Conservation (phyloP, 2,329 filamentous ascomycete genomes). For the Metarhizium sp. region DNA sequence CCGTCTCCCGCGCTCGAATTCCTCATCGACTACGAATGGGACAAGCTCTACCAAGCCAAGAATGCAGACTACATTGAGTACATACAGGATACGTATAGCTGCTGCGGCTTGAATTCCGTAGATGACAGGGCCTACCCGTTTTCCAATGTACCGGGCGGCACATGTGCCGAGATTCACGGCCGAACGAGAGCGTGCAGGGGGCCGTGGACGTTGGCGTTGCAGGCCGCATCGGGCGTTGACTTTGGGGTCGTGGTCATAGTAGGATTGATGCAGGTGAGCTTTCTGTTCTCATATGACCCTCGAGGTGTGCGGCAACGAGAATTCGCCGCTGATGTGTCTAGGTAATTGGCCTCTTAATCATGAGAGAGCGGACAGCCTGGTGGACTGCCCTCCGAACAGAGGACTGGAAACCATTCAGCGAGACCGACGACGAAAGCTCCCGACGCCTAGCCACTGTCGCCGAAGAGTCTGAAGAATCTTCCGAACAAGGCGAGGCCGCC, state of each 20-base stretch:
- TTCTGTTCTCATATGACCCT: not conserved
- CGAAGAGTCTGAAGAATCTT: constrained; percentile 16
- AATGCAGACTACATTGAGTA: constrained; percentile 39
- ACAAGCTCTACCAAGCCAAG: constrained; percentile 39
- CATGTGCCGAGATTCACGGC: constrained; percentile 37
- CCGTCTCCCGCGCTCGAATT: constrained; percentile 34
- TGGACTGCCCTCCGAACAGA: constrained; percentile 18
- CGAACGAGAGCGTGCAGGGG: constrained; percentile 38
- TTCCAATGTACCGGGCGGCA: constrained; percentile 9
- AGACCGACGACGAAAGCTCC: constrained; percentile 9
- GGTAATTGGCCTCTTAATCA: constrained; percentile 22
- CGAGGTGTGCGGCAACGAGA: not conserved
- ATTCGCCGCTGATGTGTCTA: constrained; percentile 6
- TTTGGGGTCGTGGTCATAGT: constrained; percentile 44
- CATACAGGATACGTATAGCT: constrained; percentile 57
- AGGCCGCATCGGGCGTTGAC: constrained; percentile 42
- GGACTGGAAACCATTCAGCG: constrained; percentile 7
- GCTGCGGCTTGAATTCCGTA: constrained; percentile 54
- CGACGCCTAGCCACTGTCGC: constrained; percentile 19
- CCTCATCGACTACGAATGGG: constrained; percentile 47
- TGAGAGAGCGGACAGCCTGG: constrained; percentile 19
- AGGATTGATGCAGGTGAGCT: constrained; percentile 45
- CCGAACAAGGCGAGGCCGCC: constrained; percentile 5
- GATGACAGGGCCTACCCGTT: constrained; percentile 58
- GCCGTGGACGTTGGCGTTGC: constrained; percentile 48